Evolutionary conservation across 164 flowering plant genomes (phyloP).

Genomic region (Vitis vinifera): DNA sequence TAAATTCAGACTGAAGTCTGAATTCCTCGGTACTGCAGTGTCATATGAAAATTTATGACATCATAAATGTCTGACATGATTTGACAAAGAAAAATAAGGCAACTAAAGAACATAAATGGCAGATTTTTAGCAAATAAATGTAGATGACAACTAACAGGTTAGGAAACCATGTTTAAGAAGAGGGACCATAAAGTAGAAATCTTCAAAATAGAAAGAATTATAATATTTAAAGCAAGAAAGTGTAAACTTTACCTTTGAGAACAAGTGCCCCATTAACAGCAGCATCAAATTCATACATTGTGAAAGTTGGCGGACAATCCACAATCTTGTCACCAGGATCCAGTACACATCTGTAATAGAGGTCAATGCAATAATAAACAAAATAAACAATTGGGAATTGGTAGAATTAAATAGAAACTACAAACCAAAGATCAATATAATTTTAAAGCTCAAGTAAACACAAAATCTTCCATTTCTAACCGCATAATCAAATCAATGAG

Average conservation of each 20-base stretch:
- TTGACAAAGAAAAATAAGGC: not conserved
- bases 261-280: conserved; percentile 91
- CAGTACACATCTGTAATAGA: conserved; percentile 75
- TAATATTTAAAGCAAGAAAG: not conserved
- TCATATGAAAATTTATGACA: conserved; percentile 5
- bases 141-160: not conserved
- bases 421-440: not conserved
- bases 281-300: conserved; percentile 99
- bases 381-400: not conserved
- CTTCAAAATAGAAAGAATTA: not conserved
- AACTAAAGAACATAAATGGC: not conserved
- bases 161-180: too few species aligned
- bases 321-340: conserved; percentile 98
- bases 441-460: not conserved
- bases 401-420: not conserved
- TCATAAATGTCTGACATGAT: not conserved
- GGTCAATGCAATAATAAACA: conserved; percentile 7
- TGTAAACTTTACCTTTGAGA: conserved; percentile 56
- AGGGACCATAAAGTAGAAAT: not conserved
- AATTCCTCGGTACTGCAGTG: conserved; percentile 76
- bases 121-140: not conserved
- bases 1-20: conserved; percentile 82
- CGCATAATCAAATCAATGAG: conserved; percentile 97
- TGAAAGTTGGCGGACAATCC: conserved; percentile 99
- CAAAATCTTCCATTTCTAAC: conserved; percentile 31